Base-by-base conservation (phyloP, 257 asterid genomes). In the Solanum boliviense region DNA sequence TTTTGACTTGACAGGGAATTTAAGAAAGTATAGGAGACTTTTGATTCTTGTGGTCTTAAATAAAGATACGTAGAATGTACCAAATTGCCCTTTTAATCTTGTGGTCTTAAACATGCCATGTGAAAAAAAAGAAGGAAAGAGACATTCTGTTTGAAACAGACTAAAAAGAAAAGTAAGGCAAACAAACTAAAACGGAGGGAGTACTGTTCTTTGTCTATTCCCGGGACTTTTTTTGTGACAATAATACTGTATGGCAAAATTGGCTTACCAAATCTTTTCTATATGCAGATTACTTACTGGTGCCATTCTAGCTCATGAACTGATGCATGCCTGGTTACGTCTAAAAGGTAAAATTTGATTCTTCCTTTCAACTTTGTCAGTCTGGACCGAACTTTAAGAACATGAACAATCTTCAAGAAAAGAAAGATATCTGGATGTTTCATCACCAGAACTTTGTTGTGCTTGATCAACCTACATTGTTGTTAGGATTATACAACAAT, bases 301-400 rank as follows among this genome's bases (percentile, higher is more conserved):
- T 76, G 99, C 98, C 60, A 96, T 96, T 89, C 98, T 98, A 48
- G 98, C 99, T 29, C 99, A 98, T 34, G 99, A 98, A 93, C 87
- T 96, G 84, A 98, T 98, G 99, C 99, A 97, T 41, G 99, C 95
- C 89, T 97, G 99, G 99, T 84, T 97, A 84, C 98, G 98, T 25
- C 98, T 98, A 20, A 96, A 94, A 73, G 99, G 99, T 96, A 88
- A 82, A 31, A 75, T 62, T 12, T 7, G 39, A 20, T 36, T 75
- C 82, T 68, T 71, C 4, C 41, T n/a, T 76, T 46, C 83, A 7
- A 82, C 86, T 48, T 48, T 82, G 70, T 48, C 86, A 5, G 29
- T 29, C 68, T 81, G 68, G 29, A 81, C 3, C 67, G 2, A 16
- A 46, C 67, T 46, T 81, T 46, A 44, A 76, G 31, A 12, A 39